phyloP scores from a whole-genome alignment of 2,329 filamentous ascomycete species.

The Sclerotinia glacialis region DNA sequence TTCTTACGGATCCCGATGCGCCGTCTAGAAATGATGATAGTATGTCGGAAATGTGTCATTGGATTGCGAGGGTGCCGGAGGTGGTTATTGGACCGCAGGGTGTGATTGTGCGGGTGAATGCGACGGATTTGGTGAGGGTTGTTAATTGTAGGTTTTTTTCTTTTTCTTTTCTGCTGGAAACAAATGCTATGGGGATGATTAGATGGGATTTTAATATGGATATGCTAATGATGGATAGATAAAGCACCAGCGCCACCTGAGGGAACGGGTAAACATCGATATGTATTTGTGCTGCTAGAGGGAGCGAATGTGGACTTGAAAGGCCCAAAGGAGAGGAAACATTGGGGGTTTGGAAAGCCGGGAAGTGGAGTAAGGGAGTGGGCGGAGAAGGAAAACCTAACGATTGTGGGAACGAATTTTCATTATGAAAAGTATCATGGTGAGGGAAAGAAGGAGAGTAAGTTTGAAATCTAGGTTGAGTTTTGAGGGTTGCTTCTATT shows the following conservation, averaged over 20 bases:
- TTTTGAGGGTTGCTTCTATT: neutral
- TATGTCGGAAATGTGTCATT: constrained; percentile 58
- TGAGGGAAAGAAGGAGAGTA: constrained; percentile 45
- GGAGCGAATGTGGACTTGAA: constrained; percentile 44
- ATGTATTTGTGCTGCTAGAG: constrained; percentile 53
- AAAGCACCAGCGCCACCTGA: constrained; percentile 53
- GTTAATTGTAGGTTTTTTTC: constrained; percentile 30
- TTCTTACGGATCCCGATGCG: constrained; percentile 58
- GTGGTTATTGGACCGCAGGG: neutral
- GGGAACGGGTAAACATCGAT: constrained; percentile 56
- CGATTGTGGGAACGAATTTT: constrained; percentile 45
- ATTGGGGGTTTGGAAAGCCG: constrained; percentile 53
- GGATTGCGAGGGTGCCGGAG: constrained; percentile 40
- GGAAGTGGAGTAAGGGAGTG: constrained; percentile 51
- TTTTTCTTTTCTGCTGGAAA: neutral
- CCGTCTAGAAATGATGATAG: constrained; percentile 51
- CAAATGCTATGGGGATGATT: no score
- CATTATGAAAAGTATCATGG: constrained; percentile 44
- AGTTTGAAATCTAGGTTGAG: neutral
- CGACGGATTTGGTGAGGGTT: constrained; percentile 14
- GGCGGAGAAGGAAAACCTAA: constrained; percentile 48
- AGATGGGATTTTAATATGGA: neutral
- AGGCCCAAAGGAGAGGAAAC: constrained; percentile 48
- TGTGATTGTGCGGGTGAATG: neutral
- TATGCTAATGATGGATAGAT: constrained; percentile 38